Base-by-base conservation (phyloP, 2,329 filamentous ascomycete species). In the Fusarium haematococcum region DNA sequence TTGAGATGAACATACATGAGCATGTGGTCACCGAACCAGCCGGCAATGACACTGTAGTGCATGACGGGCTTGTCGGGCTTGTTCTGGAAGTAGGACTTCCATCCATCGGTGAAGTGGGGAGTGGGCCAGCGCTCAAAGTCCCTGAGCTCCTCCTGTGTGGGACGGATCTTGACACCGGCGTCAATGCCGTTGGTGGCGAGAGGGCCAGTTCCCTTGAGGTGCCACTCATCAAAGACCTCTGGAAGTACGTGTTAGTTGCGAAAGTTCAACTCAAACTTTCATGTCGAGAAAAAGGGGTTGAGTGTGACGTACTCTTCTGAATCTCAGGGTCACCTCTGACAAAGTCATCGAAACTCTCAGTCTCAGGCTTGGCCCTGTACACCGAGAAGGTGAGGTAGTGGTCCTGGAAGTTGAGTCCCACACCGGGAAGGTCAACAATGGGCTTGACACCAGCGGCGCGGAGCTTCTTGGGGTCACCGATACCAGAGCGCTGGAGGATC, bases 21-120 rank as follows among this genome's bases (percentile, higher is more conserved):
- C 86, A 89, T 90, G 75, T 90, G 88, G 80, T 90, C 88, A 33
- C 89, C 88, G 35, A 90, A 90, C 86, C 87, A 90, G 72, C 92
- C 92, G 18, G 92, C 86, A 78, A 95, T 95, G 65, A 95, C 90
- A 2, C 89, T 92, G 84, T 95, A 95, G 80, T 95, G 94, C 93
- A 95, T 95, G 50, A 95, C 93, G 0, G 93, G 94, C 87, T 95
- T 95, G 83, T 95, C 93, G 1, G 93, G 93, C 85, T 95, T 95
- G 80, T 95, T 84, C 85, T 94, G 93, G 83, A 95, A 96, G 85
- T 96, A 95, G 63, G 89, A 91, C 77, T 95, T 91, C 93, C 93
- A 96, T 3, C 93, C 93, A 8, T 89, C 88, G 54, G 88, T 88
- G 85, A 96, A 96, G 63, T 94, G 91, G 13, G 90, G 90, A 57